Percentiles rank a stretch among this genome's conserved stretches.
These are phyloP conservation scores for Dendrobium catenatum DNA, from an alignment of 106 monocot species.

Conservation along the genomic window DNA sequence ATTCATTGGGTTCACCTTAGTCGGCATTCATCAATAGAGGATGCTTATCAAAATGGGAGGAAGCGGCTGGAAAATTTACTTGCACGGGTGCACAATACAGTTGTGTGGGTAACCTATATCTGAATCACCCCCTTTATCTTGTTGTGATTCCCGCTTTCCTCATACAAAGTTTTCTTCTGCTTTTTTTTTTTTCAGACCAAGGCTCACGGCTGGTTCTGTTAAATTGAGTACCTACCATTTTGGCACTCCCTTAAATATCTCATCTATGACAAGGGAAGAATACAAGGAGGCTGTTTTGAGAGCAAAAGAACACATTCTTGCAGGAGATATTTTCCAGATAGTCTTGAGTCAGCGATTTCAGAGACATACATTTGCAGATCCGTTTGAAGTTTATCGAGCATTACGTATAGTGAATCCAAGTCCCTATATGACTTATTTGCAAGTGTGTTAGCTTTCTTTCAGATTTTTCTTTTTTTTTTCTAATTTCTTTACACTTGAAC, in stretches of 20 bases:
- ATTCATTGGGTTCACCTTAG: constrained; percentile 90
- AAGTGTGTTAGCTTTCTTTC: constrained; percentile 27
- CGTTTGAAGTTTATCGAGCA: constrained; percentile 95
- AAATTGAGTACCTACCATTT: constrained; percentile 52
- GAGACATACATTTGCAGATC: constrained; percentile 83
- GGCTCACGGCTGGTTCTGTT: constrained; percentile 58
- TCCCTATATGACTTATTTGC: constrained; percentile 92
- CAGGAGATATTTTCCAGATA: constrained; percentile 97
- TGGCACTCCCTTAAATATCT: constrained; percentile 47
- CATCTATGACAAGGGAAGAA: constrained; percentile 75
- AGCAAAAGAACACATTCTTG: constrained; percentile 89
- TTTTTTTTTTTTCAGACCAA: constrained; percentile 21
- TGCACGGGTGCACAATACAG: constrained; percentile 59
- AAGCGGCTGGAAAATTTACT: constrained; percentile 44
- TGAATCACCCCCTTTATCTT: not conserved
- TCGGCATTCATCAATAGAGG: constrained; percentile 55
- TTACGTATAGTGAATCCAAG: constrained; percentile 95
- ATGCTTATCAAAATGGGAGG: constrained; percentile 82
- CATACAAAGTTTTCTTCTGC: not conserved
- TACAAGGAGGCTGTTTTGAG: constrained; percentile 77
- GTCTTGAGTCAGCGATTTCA: constrained; percentile 98
- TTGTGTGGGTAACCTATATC: constrained; percentile 45
- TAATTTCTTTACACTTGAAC: not conserved
- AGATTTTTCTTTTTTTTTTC: not conserved
- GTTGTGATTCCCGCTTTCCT: not conserved